Evolutionary conservation across 352 stramenopile genomes (phyloP), one percentile per base, ranked within the genome.

Genomic region (Aphanomyces euteiches): DNA sequence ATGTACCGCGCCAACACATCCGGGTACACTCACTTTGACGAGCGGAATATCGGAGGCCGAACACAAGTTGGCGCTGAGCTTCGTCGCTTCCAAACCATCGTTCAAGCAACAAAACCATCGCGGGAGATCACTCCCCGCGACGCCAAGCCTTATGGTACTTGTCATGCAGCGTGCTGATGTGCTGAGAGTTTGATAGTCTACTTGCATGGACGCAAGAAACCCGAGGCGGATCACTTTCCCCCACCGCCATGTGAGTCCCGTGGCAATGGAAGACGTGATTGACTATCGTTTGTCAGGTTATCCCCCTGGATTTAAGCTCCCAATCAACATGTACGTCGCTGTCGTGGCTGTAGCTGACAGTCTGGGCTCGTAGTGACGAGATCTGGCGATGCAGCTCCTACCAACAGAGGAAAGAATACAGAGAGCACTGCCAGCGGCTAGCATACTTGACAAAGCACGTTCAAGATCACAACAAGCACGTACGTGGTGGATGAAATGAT

Each of bases 361-460:
- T 2, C 28, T 28, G 0, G 28, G 3, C 15, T 37, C 12, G 10
- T 60, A 70, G 64, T 28, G 48, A 70, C 48, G 48, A 19, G n/a
- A 54, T 45, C 12, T 70, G 64, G 64, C 56, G 56, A 37, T 43
- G 43, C 7, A 63, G 47, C 40, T 56, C 64, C 4, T 70, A 64
- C 39, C 37, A 61, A 61, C 36, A 70, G 47, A 47, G 64, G n/a
- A 19, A 70, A 50, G 45, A 70, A 10, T 70, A 56, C 54, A 47
- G 64, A 4, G 76, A 79, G 12, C 85, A 93, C 57, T 82, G 84
- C 54, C 67, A 77, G 1, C 83, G 84, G 45, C 85, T 93, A 38
- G 77, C 84, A n/a, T 77, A 93, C 63, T 90, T 93, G 82, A 92
- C 91, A 63, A 82, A 84, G 10, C 82, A 85, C n/a, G 92, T 93